Conservation (phyloP, 345 rosid genomes). For the Hibiscus tridactylites region DNA sequence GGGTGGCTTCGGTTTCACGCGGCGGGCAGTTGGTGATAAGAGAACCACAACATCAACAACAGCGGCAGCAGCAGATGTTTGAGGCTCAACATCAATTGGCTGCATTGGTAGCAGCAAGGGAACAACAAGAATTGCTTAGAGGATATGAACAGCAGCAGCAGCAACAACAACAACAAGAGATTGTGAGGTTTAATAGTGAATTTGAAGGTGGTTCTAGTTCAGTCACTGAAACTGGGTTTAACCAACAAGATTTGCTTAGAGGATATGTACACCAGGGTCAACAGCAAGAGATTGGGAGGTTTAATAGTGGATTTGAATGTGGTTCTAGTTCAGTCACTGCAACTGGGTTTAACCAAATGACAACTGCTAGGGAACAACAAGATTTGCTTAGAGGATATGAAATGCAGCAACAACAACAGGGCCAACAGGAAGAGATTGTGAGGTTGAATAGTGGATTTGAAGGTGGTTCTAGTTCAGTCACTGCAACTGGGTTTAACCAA, state of each 20-base stretch:
- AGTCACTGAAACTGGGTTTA: slow-evolving; percentile 2
- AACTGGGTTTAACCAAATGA: slow-evolving; percentile 8
- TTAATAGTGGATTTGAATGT: slow-evolving; percentile 4
- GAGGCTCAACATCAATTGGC: slow-evolving; percentile 53
- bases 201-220: slow-evolving; percentile 3
- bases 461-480: not conserved
- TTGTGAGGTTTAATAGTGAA: not conserved
- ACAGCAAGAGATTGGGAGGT: not conserved
- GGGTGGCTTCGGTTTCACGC: slow-evolving; percentile 20
- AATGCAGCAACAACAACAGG: not conserved
- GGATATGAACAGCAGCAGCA: slow-evolving; percentile 28
- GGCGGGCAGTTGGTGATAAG: not conserved
- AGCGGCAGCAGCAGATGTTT: slow-evolving; percentile 32
- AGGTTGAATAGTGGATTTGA: slow-evolving; percentile 1
- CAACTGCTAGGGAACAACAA: not conserved
- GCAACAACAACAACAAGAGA: not conserved
- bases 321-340: not conserved
- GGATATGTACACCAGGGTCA: slow-evolving; percentile 28
- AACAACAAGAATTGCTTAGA: slow-evolving; percentile 56
- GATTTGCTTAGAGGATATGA: too few species aligned
- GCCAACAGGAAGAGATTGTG: not conserved
- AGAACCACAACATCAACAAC: slow-evolving; percentile 27
- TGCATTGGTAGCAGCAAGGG: slow-evolving; percentile 50
- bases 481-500: slow-evolving; percentile 12
- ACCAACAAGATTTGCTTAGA: slow-evolving; percentile 44